A percentile compares a stretch with the other conserved stretches of the same genome.
These are phyloP conservation scores for Rubroboletus pulcherrimus DNA, from an alignment of 768 basidiomycete species.

Conservation along the genomic window DNA sequence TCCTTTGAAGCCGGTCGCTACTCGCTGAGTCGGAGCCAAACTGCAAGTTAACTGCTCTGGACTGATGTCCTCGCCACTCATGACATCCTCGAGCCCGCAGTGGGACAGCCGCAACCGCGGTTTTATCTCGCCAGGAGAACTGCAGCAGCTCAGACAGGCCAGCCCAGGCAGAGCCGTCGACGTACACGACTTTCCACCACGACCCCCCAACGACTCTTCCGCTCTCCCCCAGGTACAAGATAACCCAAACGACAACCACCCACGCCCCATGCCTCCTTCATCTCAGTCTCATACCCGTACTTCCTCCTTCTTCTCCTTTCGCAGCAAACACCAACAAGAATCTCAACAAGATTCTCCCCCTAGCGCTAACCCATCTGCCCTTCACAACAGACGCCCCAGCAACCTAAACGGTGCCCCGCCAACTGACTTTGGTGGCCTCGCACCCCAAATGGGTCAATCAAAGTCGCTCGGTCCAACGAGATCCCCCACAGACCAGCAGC, in stretches of 20 bases:
- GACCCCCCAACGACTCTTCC: constrained; percentile 18
- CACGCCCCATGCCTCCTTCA: constrained; percentile 25
- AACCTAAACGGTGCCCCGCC: constrained; percentile 6
- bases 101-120: constrained; percentile 35
- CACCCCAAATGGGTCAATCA: constrained; percentile 33
- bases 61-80: constrained; percentile 16
- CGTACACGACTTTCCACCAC: constrained; percentile 34
- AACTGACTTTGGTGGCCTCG: constrained; percentile 21
- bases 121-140: constrained; percentile 32
- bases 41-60: background rate
- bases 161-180: constrained; percentile 29
- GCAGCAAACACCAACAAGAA: constrained; percentile 34
- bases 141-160: constrained; percentile 33
- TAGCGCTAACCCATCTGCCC: constrained; percentile 9
- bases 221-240: constrained; percentile 14
- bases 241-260: constrained; percentile 16
- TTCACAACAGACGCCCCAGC: constrained; percentile 17
- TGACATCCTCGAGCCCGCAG: constrained; percentile 31
- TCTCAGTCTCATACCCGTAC: constrained; percentile 46
- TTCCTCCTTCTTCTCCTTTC: constrained; percentile 66
- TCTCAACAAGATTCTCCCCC: constrained; percentile 16
- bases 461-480: constrained; percentile 29
- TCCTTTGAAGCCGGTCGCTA: background rate
- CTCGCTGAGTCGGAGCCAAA: background rate
- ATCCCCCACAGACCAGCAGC: constrained; percentile 18